These are phyloP conservation scores for Orychophragmus violaceus DNA, from an alignment of 345 rosid genomes.

Conservation along the genomic window DNA sequence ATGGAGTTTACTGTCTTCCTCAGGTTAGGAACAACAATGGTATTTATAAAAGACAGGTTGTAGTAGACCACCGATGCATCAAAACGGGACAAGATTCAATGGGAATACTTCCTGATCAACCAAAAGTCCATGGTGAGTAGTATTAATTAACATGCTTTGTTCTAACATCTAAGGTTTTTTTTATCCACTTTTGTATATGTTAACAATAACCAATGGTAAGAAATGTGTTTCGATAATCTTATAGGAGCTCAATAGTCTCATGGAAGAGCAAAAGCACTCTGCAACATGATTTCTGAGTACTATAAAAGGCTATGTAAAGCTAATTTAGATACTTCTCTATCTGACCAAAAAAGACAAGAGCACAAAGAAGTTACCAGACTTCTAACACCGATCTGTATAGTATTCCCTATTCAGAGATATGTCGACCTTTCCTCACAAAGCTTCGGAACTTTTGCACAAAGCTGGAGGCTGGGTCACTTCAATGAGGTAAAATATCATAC, in stretches of 20 bases:
- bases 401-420: too few relatives aligned
- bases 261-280: conserved; percentile 45
- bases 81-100: conserved; percentile 58
- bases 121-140: conserved; percentile 82
- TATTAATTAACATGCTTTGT: neutral
- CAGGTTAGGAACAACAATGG: conserved; percentile 89
- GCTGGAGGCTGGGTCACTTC: conserved; percentile 76
- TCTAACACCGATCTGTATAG: conserved; percentile 43
- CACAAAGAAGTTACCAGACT: conserved; percentile 28
- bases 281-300: conserved; percentile 74
- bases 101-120: conserved; percentile 72
- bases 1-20: too few relatives aligned
- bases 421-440: conserved; percentile 54
- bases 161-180: conserved; percentile 2
- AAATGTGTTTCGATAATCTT: conserved; percentile 20
- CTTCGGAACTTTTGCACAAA: conserved; percentile 66
- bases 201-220: neutral
- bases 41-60: conserved; percentile 72
- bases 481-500: conserved; percentile 46
- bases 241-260: conserved; percentile 59
- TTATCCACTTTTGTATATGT: conserved; percentile 37
- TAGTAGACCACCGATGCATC: conserved; percentile 62
- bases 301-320: conserved; percentile 60
- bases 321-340: conserved; percentile 36
- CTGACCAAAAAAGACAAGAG: conserved; percentile 27